phyloP scores from a whole-genome alignment of 805 yeast species.

The Wickerhamiella azyma region DNA sequence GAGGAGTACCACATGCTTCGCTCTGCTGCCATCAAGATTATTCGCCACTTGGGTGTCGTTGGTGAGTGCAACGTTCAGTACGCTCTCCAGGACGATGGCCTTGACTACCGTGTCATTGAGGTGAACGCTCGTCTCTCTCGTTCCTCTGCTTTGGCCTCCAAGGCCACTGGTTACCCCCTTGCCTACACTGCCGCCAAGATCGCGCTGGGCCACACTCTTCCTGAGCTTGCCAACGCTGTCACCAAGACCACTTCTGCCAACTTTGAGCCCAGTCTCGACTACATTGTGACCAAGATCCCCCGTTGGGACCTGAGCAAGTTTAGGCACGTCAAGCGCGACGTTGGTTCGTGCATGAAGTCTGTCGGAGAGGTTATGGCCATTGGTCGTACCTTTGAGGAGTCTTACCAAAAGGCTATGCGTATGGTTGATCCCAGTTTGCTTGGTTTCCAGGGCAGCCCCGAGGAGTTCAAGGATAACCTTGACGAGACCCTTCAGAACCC shows the following conservation, averaged over 20 bases:
- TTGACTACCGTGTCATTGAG: slow-evolving; percentile 92
- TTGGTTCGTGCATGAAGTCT: slow-evolving; percentile 94
- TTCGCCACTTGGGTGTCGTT: slow-evolving; percentile 95
- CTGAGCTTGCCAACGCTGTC: slow-evolving; percentile 91
- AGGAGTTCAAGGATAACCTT: slow-evolving; percentile 62
- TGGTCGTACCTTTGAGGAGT: slow-evolving; percentile 95
- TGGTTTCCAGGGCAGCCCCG: slow-evolving; percentile 70
- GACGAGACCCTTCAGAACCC: slow-evolving; percentile 91
- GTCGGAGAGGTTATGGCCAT: slow-evolving; percentile 99
- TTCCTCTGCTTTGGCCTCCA: slow-evolving; percentile 94
- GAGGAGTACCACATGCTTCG: slow-evolving; percentile 97
- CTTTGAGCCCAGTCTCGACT: slow-evolving; percentile 94
- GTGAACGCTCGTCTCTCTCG: slow-evolving; percentile 95
- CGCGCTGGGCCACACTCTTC: slow-evolving; percentile 86
- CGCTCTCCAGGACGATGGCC: slow-evolving; percentile 89
- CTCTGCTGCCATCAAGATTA: slow-evolving; percentile 92
- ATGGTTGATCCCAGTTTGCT: slow-evolving; percentile 80
- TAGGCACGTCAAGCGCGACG: slow-evolving; percentile 84
- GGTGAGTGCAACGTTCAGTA: slow-evolving; percentile 99
- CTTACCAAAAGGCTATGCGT: slow-evolving; percentile 94
- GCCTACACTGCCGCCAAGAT: slow-evolving; percentile 98
- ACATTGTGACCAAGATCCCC: slow-evolving; percentile 93
- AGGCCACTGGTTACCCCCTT: slow-evolving; percentile 97
- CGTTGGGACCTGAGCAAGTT: slow-evolving; percentile 96
- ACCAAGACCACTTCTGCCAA: slow-evolving; percentile 93